phyloP scores from a whole-genome alignment of 2,329 filamentous ascomycete genomes.

The Sphaerulina musiva region DNA sequence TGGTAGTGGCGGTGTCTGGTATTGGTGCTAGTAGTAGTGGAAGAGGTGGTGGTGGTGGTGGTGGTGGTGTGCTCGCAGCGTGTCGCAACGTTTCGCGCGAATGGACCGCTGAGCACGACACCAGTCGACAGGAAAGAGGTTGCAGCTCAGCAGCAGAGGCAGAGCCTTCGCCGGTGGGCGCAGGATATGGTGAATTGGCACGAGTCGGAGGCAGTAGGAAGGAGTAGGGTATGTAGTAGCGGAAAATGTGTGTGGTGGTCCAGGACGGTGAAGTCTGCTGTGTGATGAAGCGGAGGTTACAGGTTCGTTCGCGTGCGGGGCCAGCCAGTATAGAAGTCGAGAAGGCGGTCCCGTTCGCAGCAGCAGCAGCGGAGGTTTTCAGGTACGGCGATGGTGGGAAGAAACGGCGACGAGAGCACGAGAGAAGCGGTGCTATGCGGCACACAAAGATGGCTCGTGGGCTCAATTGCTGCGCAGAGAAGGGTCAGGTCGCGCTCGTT shows the following conservation, averaged over 20 bases:
- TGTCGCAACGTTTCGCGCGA: slow-evolving; percentile 1
- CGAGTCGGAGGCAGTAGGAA: neutral
- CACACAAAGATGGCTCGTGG: slow-evolving; percentile 21
- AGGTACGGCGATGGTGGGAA: slow-evolving; percentile 6
- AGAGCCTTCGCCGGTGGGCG: neutral
- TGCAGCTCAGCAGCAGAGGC: neutral
- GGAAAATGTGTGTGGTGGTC: neutral
- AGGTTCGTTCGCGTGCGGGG: neutral
- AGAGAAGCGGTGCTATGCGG: slow-evolving; percentile 12
- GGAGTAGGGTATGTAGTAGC: neutral
- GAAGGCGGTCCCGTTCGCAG: slow-evolving; percentile 1
- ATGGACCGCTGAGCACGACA: slow-evolving; percentile 2
- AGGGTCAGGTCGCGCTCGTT: slow-evolving; percentile 14
- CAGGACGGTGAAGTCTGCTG: neutral
- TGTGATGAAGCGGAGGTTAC: neutral
- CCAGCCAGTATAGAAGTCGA: neutral
- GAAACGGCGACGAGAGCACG: slow-evolving; percentile 7
- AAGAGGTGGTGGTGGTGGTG: neutral
- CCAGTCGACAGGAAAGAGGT: neutral
- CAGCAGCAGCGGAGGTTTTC: neutral
- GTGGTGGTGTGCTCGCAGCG: neutral
- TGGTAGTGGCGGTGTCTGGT: neutral
- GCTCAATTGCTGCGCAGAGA: slow-evolving; percentile 16
- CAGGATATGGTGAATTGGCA: neutral
- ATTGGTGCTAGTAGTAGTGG: neutral